Percentiles rank a stretch among this genome's conserved stretches.
Evolutionary conservation across 2,329 filamentous ascomycete species (phyloP).

Genomic region (Tolypocladium capitatum): DNA sequence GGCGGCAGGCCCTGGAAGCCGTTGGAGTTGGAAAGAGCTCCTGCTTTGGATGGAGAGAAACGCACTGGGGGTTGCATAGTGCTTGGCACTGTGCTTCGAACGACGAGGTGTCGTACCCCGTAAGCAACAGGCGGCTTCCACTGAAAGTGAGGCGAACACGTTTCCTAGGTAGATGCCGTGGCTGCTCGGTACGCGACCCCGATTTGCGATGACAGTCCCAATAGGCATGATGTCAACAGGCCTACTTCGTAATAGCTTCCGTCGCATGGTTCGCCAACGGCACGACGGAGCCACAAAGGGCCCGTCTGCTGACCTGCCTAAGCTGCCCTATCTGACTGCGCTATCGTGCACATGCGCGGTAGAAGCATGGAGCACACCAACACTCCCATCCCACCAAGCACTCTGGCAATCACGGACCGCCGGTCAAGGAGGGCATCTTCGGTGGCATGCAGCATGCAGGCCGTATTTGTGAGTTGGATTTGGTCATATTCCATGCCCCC

Average conservation of each 20-base stretch:
- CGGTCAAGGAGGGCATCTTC: not conserved
- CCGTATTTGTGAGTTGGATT: not conserved
- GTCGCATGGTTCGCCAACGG: no score
- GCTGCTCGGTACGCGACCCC: not conserved
- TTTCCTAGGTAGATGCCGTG: not conserved
- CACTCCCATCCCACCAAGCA: not conserved
- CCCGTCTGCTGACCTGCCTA: not conserved
- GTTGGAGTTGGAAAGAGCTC: no score
- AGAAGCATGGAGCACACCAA: not conserved
- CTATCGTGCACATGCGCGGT: not conserved
- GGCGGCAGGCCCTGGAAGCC: no score
- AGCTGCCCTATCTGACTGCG: not conserved
- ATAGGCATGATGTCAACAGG: no score
- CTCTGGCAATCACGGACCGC: not conserved
- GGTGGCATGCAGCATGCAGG: not conserved
- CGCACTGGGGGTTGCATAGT: no score
- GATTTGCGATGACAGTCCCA: not conserved
- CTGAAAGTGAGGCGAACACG: no score
- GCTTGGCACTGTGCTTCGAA: not conserved
- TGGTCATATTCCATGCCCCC: not conserved
- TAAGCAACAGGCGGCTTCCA: no score
- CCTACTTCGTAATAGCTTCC: no score
- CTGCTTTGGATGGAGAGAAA: no score
- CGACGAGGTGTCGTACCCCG: no score
- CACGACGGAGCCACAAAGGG: no score